A percentile compares a stretch with the other conserved stretches of the same genome.
phyloP scores from a whole-genome alignment of 1,284 basidiomycete species.

The Exobasidium rhododendri region DNA sequence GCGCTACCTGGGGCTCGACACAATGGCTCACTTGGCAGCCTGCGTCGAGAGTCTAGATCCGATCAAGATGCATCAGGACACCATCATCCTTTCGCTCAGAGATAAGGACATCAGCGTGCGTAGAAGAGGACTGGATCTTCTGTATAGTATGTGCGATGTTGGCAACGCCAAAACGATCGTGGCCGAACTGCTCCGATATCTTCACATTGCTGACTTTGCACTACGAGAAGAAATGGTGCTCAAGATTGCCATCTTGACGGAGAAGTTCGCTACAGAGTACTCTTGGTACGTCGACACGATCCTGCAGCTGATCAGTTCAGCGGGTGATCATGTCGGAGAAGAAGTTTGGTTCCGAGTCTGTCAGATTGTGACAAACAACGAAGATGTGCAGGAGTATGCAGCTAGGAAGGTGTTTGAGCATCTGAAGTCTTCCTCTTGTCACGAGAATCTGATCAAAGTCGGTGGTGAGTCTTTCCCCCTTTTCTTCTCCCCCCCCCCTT shows the following conservation, averaged over 20 bases:
- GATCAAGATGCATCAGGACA: slow-evolving; percentile 91
- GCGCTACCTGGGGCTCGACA: slow-evolving; percentile 93
- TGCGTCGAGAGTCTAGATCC: slow-evolving; percentile 76
- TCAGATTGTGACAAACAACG: slow-evolving; percentile 97
- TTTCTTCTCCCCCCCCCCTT: slow-evolving; percentile 11
- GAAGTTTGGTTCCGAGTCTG: slow-evolving; percentile 99
- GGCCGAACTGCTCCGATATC: slow-evolving; percentile 85
- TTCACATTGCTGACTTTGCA: slow-evolving; percentile 90
- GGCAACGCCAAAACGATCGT: slow-evolving; percentile 93
- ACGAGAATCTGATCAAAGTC: slow-evolving; percentile 96
- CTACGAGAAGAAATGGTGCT: slow-evolving; percentile 96
- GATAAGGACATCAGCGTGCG: slow-evolving; percentile 98
- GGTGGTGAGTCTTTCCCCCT: too few relatives aligned
- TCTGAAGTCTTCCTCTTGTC: slow-evolving; percentile 79
- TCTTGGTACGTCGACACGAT: slow-evolving; percentile 59
- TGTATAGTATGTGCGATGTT: slow-evolving; percentile 98
- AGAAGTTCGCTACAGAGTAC: slow-evolving; percentile 82
- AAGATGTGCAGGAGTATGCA: slow-evolving; percentile 84
- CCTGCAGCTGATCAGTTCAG: slow-evolving; percentile 86
- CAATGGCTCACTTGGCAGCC: slow-evolving; percentile 95
- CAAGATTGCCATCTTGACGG: slow-evolving; percentile 96
- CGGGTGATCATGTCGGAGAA: slow-evolving; percentile 96
- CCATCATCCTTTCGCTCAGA: slow-evolving; percentile 86
- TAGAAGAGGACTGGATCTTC: slow-evolving; percentile 83
- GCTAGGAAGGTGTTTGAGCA: slow-evolving; percentile 90